These are phyloP conservation scores for Trypanosoma boissoni DNA, from an alignment of 208 protist genomes.

Conservation along the genomic window DNA sequence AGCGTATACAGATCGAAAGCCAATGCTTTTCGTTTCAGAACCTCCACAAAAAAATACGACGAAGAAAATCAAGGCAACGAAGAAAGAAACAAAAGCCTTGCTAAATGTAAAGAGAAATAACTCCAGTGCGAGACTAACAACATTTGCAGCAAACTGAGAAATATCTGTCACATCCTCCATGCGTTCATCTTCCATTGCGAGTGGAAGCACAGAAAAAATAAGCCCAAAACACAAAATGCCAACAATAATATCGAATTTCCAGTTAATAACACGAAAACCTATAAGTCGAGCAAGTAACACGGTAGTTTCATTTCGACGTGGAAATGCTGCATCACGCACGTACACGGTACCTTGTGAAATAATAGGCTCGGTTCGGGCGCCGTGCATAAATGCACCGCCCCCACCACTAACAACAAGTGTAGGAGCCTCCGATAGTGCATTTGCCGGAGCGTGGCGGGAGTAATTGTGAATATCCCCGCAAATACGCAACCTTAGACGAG, in stretches of 20 bases:
- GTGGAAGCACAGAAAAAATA: slow-evolving; percentile 58
- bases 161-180: slow-evolving; percentile 11
- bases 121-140: slow-evolving; percentile 33
- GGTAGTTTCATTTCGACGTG: slow-evolving; percentile 56
- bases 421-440: slow-evolving; percentile 51
- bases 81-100: slow-evolving; percentile 44
- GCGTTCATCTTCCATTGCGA: slow-evolving; percentile 25
- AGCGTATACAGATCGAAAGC: slow-evolving; percentile 51
- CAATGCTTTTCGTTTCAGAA: slow-evolving; percentile 33
- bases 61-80: slow-evolving; percentile 47
- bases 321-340: slow-evolving; percentile 52
- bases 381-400: slow-evolving; percentile 81
- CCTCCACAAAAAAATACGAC: slow-evolving; percentile 53
- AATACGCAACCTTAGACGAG: slow-evolving; percentile 58
- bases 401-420: slow-evolving; percentile 79
- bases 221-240: slow-evolving; percentile 64
- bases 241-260: slow-evolving; percentile 83
- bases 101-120: slow-evolving; percentile 47
- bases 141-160: slow-evolving; percentile 26
- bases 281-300: slow-evolving; percentile 53
- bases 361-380: slow-evolving; percentile 47
- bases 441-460: slow-evolving; percentile 61
- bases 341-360: slow-evolving; percentile 67
- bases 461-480: slow-evolving; percentile 89
- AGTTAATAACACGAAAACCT: slow-evolving; percentile 81